Evolutionary conservation across 805 yeast genomes (phyloP), one percentile per base, ranked within the genome.

Genomic region (Isabelozyma heimii): DNA sequence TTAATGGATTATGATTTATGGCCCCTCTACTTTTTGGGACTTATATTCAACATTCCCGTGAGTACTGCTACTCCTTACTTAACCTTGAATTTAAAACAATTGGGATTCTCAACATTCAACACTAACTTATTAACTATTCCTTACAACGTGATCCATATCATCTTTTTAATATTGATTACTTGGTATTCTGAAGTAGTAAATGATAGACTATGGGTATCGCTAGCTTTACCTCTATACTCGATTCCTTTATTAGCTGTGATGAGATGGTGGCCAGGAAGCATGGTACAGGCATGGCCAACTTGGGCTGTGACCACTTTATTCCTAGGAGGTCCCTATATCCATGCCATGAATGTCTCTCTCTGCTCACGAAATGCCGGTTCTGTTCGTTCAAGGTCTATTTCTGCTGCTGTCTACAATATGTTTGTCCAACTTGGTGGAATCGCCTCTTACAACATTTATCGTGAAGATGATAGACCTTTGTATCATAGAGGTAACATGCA

Each of bases 21-120:
- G 79, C 87, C 87, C 26, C 61, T 82, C 37, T 81, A 80, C 53
- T 47, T 74, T 16, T 49, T 62, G 40, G 80, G 87, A n/a, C 42
- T 82, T 10, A 50, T 79, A n/a, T 53, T 54, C 10, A 56, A 56
- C 46, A 48, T 64, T 49, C 51, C 59, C n/a, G 33, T 60, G 39
- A 5, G 47, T 4, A 60, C 66, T 10, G 44, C 50, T 5, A 42
- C 53, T 20, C 42, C 60, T 2, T 82, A 82, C 61, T 52, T 81
- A 63, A 76, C 84, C 0, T 58, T 81, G 47, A 70, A 73, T 3
- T 62, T 82, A 56, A 50, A 44, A 46, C 53, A 54, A 16, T 54
- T 62, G 46, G 65, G 65, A 12, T 62, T 58, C 47, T 51, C 58
- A 8, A 61, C 64, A 8, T 56, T 59, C 24, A 40, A 53, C 46